These are phyloP conservation scores for Plenodomus lindquistii DNA, from an alignment of 2,329 filamentous ascomycete genomes.

Conservation along the genomic window DNA sequence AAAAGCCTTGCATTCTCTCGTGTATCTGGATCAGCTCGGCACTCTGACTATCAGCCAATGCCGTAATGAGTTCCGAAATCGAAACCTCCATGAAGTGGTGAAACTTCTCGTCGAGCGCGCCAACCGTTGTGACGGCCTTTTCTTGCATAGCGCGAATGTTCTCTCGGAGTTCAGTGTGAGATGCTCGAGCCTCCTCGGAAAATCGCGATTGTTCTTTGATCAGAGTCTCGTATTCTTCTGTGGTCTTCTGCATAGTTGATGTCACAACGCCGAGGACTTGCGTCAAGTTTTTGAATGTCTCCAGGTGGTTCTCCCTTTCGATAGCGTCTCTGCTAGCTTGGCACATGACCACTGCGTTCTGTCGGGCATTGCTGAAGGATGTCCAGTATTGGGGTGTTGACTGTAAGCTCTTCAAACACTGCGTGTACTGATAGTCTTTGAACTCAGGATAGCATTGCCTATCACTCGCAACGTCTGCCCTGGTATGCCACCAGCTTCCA, in stretches of 20 bases:
- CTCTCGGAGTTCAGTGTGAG: constrained; percentile 21
- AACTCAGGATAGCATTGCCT: constrained; percentile 41
- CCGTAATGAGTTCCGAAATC: constrained; percentile 20
- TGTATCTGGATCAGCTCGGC: constrained; percentile 17
- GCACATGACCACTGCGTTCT: constrained; percentile 66
- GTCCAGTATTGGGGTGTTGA: constrained; percentile 63
- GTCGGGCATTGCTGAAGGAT: constrained; percentile 65
- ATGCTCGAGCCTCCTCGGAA: constrained; percentile 20
- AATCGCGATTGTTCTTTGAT: constrained; percentile 29
- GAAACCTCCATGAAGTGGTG: constrained; percentile 23
- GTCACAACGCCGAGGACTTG: constrained; percentile 30
- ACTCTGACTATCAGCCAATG: constrained; percentile 20
- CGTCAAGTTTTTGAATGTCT: constrained; percentile 39
- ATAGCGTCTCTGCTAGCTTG: constrained; percentile 62
- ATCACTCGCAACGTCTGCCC: constrained; percentile 8
- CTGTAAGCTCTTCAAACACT: constrained; percentile 59
- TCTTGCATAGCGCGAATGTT: constrained; percentile 23
- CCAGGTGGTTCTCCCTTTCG: constrained; percentile 55
- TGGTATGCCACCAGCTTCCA: constrained; percentile 27
- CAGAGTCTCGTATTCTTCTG: constrained; percentile 28
- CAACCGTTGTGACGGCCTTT: constrained; percentile 21
- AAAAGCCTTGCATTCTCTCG: constrained; percentile 24
- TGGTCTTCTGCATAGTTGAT: constrained; percentile 23
- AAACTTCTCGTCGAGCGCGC: constrained; percentile 22
- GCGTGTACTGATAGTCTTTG: constrained; percentile 46